Evolutionary conservation across 768 basidiomycete species (phyloP), one percentile per base, ranked within the genome.

Genomic region (Phlegmacium glaucopus): DNA sequence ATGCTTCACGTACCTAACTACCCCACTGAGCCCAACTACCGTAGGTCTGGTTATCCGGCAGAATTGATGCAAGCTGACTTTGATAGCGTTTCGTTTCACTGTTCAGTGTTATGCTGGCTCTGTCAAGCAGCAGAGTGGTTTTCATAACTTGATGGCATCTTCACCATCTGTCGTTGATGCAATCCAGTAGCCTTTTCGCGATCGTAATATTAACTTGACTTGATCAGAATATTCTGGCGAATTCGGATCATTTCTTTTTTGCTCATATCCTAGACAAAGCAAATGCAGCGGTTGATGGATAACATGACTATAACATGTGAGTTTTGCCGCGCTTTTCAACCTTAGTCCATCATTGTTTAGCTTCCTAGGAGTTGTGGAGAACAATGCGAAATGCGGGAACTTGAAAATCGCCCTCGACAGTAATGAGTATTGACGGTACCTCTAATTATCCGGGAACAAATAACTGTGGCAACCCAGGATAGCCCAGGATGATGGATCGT

Each of bases 331-430:
- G n/a, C n/a, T n/a, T n/a, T n/a, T n/a, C n/a, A n/a, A 22, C 22
- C 22, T 22, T 5, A 22, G 22, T 22, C 22, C 22, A 22, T 22
- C 5, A 22, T 22, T 22, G 29, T 48, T 9, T 39, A 52, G 45
- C 35, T 62, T 63, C 37, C 53, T 63, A 43, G 60, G 68, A 42
- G 47, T 69, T 5, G 52, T 75, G 16, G 58, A 67, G 47, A 66
- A 72, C 55, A 70, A 71, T 51, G 54, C 73, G 6, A 67, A 63
- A 42, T 4, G 82, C 68, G 0, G 60, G 87, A 17, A 84, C 85
- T 79, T 89, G 86, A 85, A 86, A 85, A 58, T 60, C 87, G 27
- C 86, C 81, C 71, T 85, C 16, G 79, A 87, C 42, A 65, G 73
- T 1, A 72, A 60, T 26, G 85, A 86, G 0, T 58, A 75, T 7